These are phyloP conservation scores for Mentha longifolia DNA, from an alignment of 257 asterid species.

Conservation along the genomic window DNA sequence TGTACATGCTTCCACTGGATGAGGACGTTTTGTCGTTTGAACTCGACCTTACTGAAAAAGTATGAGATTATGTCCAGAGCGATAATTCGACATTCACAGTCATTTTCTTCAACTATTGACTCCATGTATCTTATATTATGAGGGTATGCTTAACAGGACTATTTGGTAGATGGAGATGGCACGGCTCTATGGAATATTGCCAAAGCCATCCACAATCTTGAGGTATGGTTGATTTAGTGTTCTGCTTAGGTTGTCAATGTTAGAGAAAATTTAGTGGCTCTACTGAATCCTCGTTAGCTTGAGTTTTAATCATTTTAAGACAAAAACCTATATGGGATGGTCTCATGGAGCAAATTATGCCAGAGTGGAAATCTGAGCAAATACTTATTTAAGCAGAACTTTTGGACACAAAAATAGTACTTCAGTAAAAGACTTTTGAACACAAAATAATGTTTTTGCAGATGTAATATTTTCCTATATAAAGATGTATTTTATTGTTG, in stretches of 20 bases:
- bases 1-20: conserved; percentile 86
- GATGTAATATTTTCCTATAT: neutral
- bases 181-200: conserved; percentile 95
- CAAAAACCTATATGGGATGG: conserved; percentile 4
- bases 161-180: conserved; percentile 82
- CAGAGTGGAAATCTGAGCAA: neutral
- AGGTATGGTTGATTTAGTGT: conserved; percentile 52
- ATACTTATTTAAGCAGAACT: neutral
- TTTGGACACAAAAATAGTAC: neutral
- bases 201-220: conserved; percentile 91
- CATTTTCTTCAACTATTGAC: conserved; percentile 8
- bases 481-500: neutral
- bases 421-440: neutral
- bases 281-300: conserved; percentile 19
- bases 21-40: conserved; percentile 94
- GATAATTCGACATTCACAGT: neutral
- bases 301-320: neutral
- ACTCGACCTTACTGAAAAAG: conserved; percentile 85
- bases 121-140: conserved; percentile 39
- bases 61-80: conserved; percentile 43
- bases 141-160: conserved; percentile 60
- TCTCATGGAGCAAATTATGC: neutral
- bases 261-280: conserved; percentile 20
- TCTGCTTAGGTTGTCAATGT: neutral
- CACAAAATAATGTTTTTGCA: neutral